Conservation (phyloP, 495 filamentous ascomycete species). For the Podospora sp. region DNA sequence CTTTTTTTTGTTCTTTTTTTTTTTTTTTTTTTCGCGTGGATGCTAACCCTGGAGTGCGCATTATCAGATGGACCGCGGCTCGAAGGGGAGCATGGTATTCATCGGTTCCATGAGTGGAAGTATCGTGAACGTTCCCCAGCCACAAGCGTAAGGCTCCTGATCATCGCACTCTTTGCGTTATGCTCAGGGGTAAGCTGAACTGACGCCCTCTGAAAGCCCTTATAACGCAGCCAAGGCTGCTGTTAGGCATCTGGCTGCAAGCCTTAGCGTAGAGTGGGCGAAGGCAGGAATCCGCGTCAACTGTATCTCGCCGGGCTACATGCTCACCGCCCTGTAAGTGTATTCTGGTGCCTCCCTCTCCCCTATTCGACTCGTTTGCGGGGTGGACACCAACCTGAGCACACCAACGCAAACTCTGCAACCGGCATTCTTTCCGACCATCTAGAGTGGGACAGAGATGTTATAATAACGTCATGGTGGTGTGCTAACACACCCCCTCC, state of each 20-base stretch:
- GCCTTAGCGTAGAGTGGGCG: conserved; percentile 89
- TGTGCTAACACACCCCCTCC: conserved; percentile 3
- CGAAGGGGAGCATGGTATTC: conserved; percentile 84
- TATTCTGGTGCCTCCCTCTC: background rate
- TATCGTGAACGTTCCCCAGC: conserved; percentile 93
- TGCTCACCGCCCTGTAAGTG: conserved; percentile 86
- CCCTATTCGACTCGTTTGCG: background rate
- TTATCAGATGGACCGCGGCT: conserved; percentile 69
- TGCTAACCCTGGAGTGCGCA: background rate
- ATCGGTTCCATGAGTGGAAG: conserved; percentile 93
- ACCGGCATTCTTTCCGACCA: background rate
- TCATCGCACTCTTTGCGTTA: background rate
- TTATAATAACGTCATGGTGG: background rate
- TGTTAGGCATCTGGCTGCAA: conserved; percentile 78
- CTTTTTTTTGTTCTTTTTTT: conserved; percentile 5
- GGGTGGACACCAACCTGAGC: background rate
- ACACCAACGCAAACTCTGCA: background rate
- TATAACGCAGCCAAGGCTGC: conserved; percentile 92
- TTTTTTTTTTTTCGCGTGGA: background rate
- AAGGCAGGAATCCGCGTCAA: conserved; percentile 83
- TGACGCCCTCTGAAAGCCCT: conserved; percentile 47
- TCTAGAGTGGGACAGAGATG: background rate
- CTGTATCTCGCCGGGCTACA: conserved; percentile 89
- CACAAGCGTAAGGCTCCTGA: conserved; percentile 62
- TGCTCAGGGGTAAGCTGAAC: background rate